Base-by-base conservation (phyloP, 2,329 filamentous ascomycete species). In the Neurospora sp. region DNA sequence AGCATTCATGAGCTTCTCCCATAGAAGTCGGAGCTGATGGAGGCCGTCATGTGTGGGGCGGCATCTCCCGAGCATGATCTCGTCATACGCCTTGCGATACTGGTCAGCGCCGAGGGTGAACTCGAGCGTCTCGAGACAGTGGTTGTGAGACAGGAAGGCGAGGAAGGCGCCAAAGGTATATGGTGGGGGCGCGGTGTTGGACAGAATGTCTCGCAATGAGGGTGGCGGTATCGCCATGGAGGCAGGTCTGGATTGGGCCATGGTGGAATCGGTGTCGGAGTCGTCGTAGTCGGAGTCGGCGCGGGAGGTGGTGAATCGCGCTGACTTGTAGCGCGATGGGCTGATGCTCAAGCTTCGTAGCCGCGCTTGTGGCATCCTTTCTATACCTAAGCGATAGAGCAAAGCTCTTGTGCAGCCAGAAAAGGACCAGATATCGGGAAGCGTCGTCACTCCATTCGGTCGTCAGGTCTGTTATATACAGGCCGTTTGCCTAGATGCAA, bases 91-190 rank as follows among this genome's bases (percentile, higher is more conserved):
- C 70, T 87, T 82, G 68, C 88, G 87, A 78, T 98, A 99, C 71
- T 93, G 88, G 70, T 93, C 91, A 28, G 95, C 92, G 79, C 97
- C 96, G 85, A 97, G 91, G 52, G 94, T 97, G 80, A 99, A 99
- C 78, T 98, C 96, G 46, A 99, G 84, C 1, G 94, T 97, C 80
- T 99, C 96, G 73, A 98, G 84, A 78, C 96, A 99, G 81, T 98
- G 95, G 77, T 98, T 98, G 77, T 97, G 94, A 0, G 95, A 97
- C 4, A 98, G 86, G 77, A 97, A 98, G 69, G 94, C 94, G 88
- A 96, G 98, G 80, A 98, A 98, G 39, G 95, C 95, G 71, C 89
- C 90, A 8, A 97, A 84, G 0, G 94, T 97, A 86, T 93, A 98
- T 74, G 96, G 96, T 52, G 93, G 89, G 8, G 92, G 89, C 41